Conservation (phyloP, 1,139 yeast genomes). For the Pichia sp. region DNA sequence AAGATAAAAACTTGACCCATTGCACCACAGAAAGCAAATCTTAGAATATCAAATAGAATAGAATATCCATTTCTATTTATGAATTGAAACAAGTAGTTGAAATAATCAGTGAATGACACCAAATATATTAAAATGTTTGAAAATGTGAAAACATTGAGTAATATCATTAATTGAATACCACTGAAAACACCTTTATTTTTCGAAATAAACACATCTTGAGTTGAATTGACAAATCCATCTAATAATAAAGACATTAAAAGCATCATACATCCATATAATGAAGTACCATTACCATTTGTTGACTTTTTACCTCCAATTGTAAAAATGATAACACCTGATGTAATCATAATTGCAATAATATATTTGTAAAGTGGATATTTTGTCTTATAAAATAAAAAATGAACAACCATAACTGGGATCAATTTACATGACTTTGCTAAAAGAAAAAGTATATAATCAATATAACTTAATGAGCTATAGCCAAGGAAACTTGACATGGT, state of each 20-base stretch:
- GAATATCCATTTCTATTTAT: constrained; percentile 38
- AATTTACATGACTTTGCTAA: constrained; percentile 90
- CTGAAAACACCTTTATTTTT: constrained; percentile 35
- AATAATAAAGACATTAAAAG: constrained; percentile 60
- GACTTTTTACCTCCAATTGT: constrained; percentile 39
- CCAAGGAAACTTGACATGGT: constrained; percentile 79
- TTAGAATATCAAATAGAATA: constrained; percentile 51
- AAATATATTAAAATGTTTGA: constrained; percentile 38
- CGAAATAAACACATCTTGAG: constrained; percentile 75
- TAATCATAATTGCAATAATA: constrained; percentile 66
- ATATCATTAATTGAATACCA: constrained; percentile 86
- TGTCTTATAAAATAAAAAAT: constrained; percentile 63
- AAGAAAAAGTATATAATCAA: constrained; percentile 77
- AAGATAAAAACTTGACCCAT: constrained; percentile 91
- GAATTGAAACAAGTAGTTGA: constrained; percentile 43
- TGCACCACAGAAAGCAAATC: constrained; percentile 78
- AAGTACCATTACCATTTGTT: constrained; percentile 34
- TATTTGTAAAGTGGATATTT: constrained; percentile 72
- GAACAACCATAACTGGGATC: constrained; percentile 86
- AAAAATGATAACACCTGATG: constrained; percentile 75
- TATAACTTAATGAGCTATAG: constrained; percentile 67
- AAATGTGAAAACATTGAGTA: constrained; percentile 51
- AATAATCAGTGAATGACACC: constrained; percentile 43
- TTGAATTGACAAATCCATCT: constrained; percentile 89
- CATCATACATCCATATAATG: constrained; percentile 51